phyloP scores from a whole-genome alignment of 352 stramenopile genomes.

The Plasmopara halstedii region DNA sequence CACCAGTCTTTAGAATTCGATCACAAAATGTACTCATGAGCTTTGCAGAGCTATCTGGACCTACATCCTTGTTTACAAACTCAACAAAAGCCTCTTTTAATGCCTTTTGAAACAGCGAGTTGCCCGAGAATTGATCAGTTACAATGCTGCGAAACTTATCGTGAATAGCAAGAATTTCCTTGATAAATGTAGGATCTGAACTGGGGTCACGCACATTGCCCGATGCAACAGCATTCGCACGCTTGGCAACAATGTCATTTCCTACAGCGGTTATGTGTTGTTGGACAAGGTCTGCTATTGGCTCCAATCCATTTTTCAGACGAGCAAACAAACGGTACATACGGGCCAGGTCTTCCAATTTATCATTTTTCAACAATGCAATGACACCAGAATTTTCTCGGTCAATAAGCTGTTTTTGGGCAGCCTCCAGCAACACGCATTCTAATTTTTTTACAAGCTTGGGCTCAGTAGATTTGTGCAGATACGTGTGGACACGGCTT shows the following conservation, averaged over 20 bases:
- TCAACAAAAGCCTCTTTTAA: conserved; percentile 99
- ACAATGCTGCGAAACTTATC: conserved; percentile 98
- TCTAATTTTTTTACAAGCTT: conserved; percentile 94
- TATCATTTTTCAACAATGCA: conserved; percentile 95
- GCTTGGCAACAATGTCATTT: conserved; percentile 85
- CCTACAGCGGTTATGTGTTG: conserved; percentile 91
- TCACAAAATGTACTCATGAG: conserved; percentile 99
- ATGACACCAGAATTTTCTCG: conserved; percentile 96
- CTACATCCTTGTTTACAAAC: conserved; percentile 99
- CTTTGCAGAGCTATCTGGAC: conserved; percentile 95
- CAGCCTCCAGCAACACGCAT: conserved; percentile 90
- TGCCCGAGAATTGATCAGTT: conserved; percentile 94
- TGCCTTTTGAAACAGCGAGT: conserved; percentile 98
- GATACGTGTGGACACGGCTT: conserved; percentile 91
- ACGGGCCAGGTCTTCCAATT: conserved; percentile 93
- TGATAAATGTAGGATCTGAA: conserved; percentile 96
- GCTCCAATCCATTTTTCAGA: conserved; percentile 93
- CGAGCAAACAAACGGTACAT: conserved; percentile 98
- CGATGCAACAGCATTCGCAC: conserved; percentile 81
- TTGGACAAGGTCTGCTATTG: conserved; percentile 95
- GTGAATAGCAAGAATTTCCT: conserved; percentile 95
- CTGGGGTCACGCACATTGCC: conserved; percentile 89
- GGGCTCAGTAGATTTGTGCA: conserved; percentile 93
- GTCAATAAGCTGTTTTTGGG: conserved; percentile 95
- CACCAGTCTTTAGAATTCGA: conserved; percentile 96